Conservation (phyloP, 2,329 filamentous ascomycete genomes). For the Sclerotinia nivalis region DNA sequence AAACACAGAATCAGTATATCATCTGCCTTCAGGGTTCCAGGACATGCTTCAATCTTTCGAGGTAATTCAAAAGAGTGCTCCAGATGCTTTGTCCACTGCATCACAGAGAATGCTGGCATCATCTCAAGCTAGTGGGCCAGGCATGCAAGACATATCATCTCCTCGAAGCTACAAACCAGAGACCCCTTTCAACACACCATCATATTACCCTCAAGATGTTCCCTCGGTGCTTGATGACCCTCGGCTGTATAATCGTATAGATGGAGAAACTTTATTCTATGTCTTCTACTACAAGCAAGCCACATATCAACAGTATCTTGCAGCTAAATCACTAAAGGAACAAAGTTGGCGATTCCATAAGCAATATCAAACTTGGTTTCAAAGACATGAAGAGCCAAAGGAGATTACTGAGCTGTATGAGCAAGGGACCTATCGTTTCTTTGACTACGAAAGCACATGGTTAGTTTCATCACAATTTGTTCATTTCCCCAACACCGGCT, state of each 20-base stretch:
- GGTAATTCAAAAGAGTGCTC: slow-evolving; percentile 54
- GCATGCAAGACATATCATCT: slow-evolving; percentile 74
- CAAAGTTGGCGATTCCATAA: slow-evolving; percentile 99
- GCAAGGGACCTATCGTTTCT: slow-evolving; percentile 98
- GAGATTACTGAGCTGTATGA: slow-evolving; percentile 98
- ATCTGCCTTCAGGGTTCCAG: slow-evolving; percentile 83
- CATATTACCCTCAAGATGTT: slow-evolving; percentile 92
- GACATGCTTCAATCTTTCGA: slow-evolving; percentile 93
- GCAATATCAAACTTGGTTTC: slow-evolving; percentile 99
- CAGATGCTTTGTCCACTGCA: slow-evolving; percentile 53
- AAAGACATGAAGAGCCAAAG: slow-evolving; percentile 97
- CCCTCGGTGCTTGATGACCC: slow-evolving; percentile 89
- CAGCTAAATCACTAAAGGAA: slow-evolving; percentile 94
- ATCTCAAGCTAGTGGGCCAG: slow-evolving; percentile 73
- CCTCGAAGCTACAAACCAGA: slow-evolving; percentile 84
- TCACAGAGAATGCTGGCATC: slow-evolving; percentile 73
- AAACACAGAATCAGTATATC: slow-evolving; percentile 78
- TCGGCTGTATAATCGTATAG: slow-evolving; percentile 81
- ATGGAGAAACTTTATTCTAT: slow-evolving; percentile 96
- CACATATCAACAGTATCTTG: slow-evolving; percentile 91
- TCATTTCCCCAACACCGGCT: slow-evolving; percentile 1
- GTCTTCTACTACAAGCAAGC: slow-evolving; percentile 99
- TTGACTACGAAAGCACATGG: slow-evolving; percentile 99
- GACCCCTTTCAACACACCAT: slow-evolving; percentile 72
- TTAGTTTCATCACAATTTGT: slow-evolving; percentile 44